These are phyloP conservation scores for Zymoseptoria ardabiliae DNA, from an alignment of 2,329 filamentous ascomycete genomes.

Conservation along the genomic window DNA sequence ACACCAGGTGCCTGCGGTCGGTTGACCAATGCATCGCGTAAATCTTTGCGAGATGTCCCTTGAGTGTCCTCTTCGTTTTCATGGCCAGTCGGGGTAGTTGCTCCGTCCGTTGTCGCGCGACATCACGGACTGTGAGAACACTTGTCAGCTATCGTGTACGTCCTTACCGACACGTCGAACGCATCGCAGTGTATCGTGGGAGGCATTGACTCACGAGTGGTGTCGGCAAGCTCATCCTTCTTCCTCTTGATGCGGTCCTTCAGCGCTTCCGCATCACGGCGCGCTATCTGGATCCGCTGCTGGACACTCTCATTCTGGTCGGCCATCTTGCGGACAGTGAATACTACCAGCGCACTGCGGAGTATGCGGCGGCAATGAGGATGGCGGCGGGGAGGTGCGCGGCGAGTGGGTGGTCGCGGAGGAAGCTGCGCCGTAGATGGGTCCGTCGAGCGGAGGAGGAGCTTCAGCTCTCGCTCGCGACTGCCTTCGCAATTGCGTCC, in stretches of 20 bases:
- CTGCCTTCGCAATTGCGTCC: background rate
- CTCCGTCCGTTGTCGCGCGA: conserved; percentile 88
- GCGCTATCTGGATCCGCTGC: conserved; percentile 79
- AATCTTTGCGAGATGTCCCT: conserved; percentile 97
- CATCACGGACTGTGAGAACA: conserved; percentile 65
- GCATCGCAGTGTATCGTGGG: background rate
- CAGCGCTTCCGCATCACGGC: conserved; percentile 93
- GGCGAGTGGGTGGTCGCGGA: conserved; percentile 4
- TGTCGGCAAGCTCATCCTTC: conserved; percentile 99
- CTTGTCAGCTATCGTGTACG: conserved; percentile 12
- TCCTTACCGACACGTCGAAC: background rate
- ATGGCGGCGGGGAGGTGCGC: conserved; percentile 6
- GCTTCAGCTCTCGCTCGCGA: background rate
- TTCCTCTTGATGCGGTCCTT: conserved; percentile 96
- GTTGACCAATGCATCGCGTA: conserved; percentile 99
- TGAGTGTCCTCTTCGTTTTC: conserved; percentile 94
- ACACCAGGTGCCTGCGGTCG: conserved; percentile 92
- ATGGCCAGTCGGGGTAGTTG: conserved; percentile 87
- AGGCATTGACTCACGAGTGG: conserved; percentile 66
- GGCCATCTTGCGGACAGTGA: conserved; percentile 31
- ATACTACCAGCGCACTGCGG: conserved; percentile 4
- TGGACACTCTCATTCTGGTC: conserved; percentile 46
- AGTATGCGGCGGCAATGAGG: conserved; percentile 7
- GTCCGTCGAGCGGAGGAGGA: background rate
- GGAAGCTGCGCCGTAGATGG: conserved; percentile 11